Base-by-base conservation (phyloP, 805 yeast genomes). In the Candida mattraensis region DNA sequence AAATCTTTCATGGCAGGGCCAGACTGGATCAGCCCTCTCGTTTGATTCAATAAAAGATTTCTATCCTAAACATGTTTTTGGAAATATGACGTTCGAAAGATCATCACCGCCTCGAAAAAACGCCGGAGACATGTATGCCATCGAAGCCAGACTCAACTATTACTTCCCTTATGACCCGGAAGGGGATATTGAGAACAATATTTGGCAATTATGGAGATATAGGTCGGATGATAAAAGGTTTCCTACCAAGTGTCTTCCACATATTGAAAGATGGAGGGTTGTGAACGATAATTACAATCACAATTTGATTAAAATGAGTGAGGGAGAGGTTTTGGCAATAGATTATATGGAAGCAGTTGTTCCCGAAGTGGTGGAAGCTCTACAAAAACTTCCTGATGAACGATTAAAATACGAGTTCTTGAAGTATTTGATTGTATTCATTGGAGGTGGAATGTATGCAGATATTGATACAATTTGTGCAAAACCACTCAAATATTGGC, bases 401-500 rank as follows among this genome's bases (percentile, higher is more conserved):
- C 61, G 71, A 21, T 56, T 72, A 32, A 59, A 62, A 43, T 73
- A 68, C 61, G 83, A 78, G 48, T 76, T 77, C 42, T 66, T 75
- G 54, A 60, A 78, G 35, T 76, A 76, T 47, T 60, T 74, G 39
- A 61, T 73, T 12, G 45, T 74, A 9, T 73, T 51, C 40, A 68
- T 77, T 8, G 53, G 60, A 22, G 82, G 82, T 28, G 82, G 82
- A 7, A 68, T 70, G 7, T 76, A 74, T 45, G 67, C 78, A 4
- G 82, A 76, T 47, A 72, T 74, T 21, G 80, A 76, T 51, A 74
- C 80, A 0, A 59, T 57, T 39, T 69, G 76, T 7, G 61, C 68
- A 42, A 75, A 66, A 42, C 77, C 78, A 3, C 28, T 51, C 16
- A 42, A 40, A 30, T 45, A 41, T 38, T 51, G 55, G 64, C 49